Conservation (phyloP, 2,329 filamentous ascomycete species). For the Aspergillus fijiensis region DNA sequence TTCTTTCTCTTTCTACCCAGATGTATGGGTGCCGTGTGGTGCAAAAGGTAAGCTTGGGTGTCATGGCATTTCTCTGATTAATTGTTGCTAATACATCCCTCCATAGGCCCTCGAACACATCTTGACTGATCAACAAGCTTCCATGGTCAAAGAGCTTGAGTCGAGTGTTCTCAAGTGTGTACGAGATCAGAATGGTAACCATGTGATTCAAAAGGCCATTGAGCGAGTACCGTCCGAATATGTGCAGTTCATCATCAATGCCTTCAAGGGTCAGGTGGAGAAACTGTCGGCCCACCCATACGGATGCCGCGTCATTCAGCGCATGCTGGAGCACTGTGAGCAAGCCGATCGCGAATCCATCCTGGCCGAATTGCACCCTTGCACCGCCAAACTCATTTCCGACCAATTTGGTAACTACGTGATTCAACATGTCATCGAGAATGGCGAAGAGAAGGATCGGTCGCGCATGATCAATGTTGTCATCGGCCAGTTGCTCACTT, state of each 20-base stretch:
- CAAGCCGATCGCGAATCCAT: constrained; percentile 69
- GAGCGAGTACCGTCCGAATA: constrained; percentile 74
- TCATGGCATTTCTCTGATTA: background rate
- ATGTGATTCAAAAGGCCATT: constrained; percentile 93
- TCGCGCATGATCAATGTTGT: constrained; percentile 72
- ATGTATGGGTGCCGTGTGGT: constrained; percentile 96
- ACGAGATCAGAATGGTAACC: constrained; percentile 88
- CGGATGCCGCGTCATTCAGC: constrained; percentile 89
- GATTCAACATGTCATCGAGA: constrained; percentile 82
- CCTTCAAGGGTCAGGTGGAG: constrained; percentile 73
- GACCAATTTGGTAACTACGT: constrained; percentile 97
- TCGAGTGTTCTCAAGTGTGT: constrained; percentile 73
- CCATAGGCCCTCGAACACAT: constrained; percentile 80
- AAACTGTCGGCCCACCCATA: constrained; percentile 75
- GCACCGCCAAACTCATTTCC: constrained; percentile 69
- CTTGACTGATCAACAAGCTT: constrained; percentile 84
- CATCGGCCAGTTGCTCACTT: constrained; percentile 66
- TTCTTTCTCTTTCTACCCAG: constrained; percentile 75
- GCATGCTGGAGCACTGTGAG: constrained; percentile 81
- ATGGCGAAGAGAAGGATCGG: constrained; percentile 71
- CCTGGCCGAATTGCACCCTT: constrained; percentile 74
- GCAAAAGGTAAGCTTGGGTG: constrained; percentile 66
- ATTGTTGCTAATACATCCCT: constrained; percentile 23
- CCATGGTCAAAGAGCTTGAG: constrained; percentile 79
- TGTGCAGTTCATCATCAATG: constrained; percentile 80